These are phyloP conservation scores for Neolecta irregularis DNA, from an alignment of 1,139 yeast genomes.

Conservation along the genomic window DNA sequence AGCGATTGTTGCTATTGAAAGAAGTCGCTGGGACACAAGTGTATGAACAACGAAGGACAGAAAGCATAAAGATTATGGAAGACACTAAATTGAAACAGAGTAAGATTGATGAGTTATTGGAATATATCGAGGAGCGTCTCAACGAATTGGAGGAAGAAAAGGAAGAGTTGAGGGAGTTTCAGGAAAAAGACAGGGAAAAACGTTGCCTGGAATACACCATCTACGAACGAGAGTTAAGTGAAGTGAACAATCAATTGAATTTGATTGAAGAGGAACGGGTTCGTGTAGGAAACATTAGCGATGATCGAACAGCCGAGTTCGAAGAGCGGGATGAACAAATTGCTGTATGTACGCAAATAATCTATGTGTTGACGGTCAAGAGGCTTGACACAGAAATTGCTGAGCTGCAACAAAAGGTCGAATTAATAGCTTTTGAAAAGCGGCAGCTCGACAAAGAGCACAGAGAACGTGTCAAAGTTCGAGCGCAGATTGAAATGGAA, in stretches of 20 bases:
- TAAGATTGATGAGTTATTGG: slow-evolving; percentile 60
- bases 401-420: slow-evolving; percentile 28
- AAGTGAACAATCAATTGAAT: slow-evolving; percentile 46
- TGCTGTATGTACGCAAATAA: slow-evolving; percentile 22
- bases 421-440: slow-evolving; percentile 28
- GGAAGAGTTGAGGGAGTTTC: slow-evolving; percentile 55
- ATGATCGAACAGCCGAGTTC: slow-evolving; percentile 31
- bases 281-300: slow-evolving; percentile 33
- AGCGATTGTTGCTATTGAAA: slow-evolving; percentile 60
- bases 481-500: slow-evolving; percentile 25
- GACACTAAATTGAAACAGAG: slow-evolving; percentile 54
- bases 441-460: slow-evolving; percentile 35
- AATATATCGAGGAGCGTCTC: slow-evolving; percentile 54
- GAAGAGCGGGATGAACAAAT: slow-evolving; percentile 33
- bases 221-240: slow-evolving; percentile 58
- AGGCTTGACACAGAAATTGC: slow-evolving; percentile 35
- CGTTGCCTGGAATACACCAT: slow-evolving; percentile 63
- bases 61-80: slow-evolving; percentile 65
- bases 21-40: slow-evolving; percentile 94
- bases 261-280: slow-evolving; percentile 46
- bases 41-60: slow-evolving; percentile 66
- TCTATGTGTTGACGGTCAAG: slow-evolving; percentile 19
- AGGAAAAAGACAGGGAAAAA: slow-evolving; percentile 48
- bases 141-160: slow-evolving; percentile 71
- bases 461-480: slow-evolving; percentile 26